Evolutionary conservation across 2,329 filamentous ascomycete species (phyloP).

Genomic region (Coniochaeta hoffmannii): DNA sequence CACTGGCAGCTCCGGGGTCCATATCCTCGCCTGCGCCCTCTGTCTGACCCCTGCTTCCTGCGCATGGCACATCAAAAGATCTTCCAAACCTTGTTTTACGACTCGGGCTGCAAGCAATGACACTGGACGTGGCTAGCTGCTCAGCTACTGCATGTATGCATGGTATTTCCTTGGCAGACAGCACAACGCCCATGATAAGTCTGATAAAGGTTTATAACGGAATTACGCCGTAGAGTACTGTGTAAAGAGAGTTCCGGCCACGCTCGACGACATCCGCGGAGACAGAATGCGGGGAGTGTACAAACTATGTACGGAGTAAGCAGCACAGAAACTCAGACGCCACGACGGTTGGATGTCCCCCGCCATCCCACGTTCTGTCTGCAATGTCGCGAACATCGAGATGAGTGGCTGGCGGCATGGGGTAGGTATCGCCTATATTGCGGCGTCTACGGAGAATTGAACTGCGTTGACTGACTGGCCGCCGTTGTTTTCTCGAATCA

Average conservation of each 20-base stretch:
- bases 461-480: not conserved
- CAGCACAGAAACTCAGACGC: not conserved
- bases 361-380: not conserved
- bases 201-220: too few relatives aligned
- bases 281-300: too few relatives aligned
- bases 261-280: not conserved
- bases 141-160: too few relatives aligned
- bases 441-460: not conserved
- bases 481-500: not conserved
- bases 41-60: not conserved
- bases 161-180: too few relatives aligned
- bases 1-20: not conserved
- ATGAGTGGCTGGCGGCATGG: not conserved
- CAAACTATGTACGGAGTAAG: too few relatives aligned
- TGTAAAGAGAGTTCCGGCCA: not conserved
- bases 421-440: not conserved
- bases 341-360: not conserved
- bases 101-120: not conserved
- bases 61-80: not conserved
- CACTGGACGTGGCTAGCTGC: not conserved
- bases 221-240: not conserved
- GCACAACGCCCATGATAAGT: too few relatives aligned
- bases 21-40: not conserved
- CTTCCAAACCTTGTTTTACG: slow-evolving; percentile 1
- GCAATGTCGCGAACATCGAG: not conserved